A percentile compares a stretch with the other conserved stretches of the same genome.
These are phyloP conservation scores for Cladosporium sp. DNA, from an alignment of 2,329 filamentous ascomycete genomes.

Conservation along the genomic window DNA sequence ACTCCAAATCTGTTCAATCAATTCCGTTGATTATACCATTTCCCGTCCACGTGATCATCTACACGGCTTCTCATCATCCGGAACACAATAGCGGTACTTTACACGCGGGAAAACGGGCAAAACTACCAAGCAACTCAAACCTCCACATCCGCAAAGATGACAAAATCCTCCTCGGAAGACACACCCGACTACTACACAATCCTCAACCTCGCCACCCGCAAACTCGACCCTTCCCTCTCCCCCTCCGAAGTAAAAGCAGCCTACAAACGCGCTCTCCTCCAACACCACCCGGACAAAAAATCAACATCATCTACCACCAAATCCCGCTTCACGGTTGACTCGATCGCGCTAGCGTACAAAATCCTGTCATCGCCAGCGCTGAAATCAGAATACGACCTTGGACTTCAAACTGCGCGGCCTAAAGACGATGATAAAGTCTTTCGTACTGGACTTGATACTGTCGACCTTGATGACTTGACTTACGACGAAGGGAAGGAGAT, in stretches of 20 bases:
- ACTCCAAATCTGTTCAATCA: neutral
- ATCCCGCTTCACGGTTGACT: slow-evolving; percentile 50
- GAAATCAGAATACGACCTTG: slow-evolving; percentile 52
- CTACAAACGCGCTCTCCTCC: slow-evolving; percentile 58
- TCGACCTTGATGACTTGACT: slow-evolving; percentile 58
- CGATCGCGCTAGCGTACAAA: slow-evolving; percentile 60
- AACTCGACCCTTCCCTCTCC: slow-evolving; percentile 4
- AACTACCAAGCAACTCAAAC: neutral
- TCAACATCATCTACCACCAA: slow-evolving; percentile 1
- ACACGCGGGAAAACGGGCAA: neutral
- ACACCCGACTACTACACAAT: slow-evolving; percentile 28
- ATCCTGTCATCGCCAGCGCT: slow-evolving; percentile 48
- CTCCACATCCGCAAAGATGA: neutral
- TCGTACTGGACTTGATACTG: slow-evolving; percentile 54
- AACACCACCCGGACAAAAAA: slow-evolving; percentile 64
- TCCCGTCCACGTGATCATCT: neutral
- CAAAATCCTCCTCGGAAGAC: neutral
- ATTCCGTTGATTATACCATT: neutral
- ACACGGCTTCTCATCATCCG: neutral
- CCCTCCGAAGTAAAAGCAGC: slow-evolving; percentile 50
- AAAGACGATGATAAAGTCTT: slow-evolving; percentile 13
- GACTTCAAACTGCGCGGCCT: slow-evolving; percentile 31
- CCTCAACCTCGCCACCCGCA: slow-evolving; percentile 29
- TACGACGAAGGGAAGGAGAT: slow-evolving; percentile 39
- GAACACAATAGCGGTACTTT: neutral